These are phyloP conservation scores for Pseudocercospora cruenta DNA, from an alignment of 2,329 filamentous ascomycete species.

Conservation along the genomic window DNA sequence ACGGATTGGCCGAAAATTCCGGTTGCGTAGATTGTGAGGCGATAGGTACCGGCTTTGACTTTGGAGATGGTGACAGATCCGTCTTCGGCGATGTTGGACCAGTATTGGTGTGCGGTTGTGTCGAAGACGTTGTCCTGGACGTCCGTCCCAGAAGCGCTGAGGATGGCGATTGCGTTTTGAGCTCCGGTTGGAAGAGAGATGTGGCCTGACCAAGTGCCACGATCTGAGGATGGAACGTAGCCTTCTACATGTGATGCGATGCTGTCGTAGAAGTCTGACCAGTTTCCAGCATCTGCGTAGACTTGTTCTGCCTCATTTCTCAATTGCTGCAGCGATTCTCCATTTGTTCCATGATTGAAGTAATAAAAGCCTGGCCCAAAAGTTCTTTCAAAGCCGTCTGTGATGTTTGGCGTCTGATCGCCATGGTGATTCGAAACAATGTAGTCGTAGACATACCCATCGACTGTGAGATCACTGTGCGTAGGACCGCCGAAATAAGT, in stretches of 20 bases:
- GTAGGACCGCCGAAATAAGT: constrained; percentile 65
- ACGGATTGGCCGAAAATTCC: constrained; percentile 64
- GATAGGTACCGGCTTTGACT: constrained; percentile 62
- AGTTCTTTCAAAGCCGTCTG: constrained; percentile 65
- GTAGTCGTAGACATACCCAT: constrained; percentile 70
- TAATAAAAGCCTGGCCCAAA: constrained; percentile 67
- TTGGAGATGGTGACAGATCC: constrained; percentile 58
- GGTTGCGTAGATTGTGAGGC: constrained; percentile 65
- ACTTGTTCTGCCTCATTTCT: constrained; percentile 59
- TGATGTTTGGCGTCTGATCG: constrained; percentile 66
- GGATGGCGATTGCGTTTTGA: constrained; percentile 58
- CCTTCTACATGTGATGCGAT: constrained; percentile 64
- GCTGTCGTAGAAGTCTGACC: constrained; percentile 64
- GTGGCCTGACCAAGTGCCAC: constrained; percentile 56
- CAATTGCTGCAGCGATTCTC: constrained; percentile 52
- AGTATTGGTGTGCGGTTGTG: constrained; percentile 64
- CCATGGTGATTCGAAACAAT: constrained; percentile 66
- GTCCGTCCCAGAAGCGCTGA: constrained; percentile 56
- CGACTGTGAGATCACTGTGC: constrained; percentile 66
- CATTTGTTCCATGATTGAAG: constrained; percentile 61
- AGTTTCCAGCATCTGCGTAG: constrained; percentile 56
- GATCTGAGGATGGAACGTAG: constrained; percentile 57
- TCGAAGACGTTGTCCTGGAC: constrained; percentile 64
- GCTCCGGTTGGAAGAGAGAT: constrained; percentile 58
- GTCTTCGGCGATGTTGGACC: constrained; percentile 55